Evolutionary conservation across 495 filamentous ascomycete species (phyloP).

Genomic region (Copromyces sp.): DNA sequence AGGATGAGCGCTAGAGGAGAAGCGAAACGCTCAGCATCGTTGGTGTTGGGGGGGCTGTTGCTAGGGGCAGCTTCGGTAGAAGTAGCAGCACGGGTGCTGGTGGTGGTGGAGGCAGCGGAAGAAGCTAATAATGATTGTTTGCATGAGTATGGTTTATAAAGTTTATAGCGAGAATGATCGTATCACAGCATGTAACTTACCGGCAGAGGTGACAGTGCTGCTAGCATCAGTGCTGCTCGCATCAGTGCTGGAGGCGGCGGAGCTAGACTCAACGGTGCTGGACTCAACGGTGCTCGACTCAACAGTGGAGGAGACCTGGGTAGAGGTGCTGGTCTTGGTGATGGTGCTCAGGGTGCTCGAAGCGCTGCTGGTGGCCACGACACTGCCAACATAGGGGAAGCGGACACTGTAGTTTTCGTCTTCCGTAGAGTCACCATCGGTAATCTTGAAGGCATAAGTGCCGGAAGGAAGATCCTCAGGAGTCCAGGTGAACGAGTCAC

Average conservation of each 20-base stretch:
- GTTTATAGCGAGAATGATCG: not conserved
- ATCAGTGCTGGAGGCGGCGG: slow-evolving; percentile 11
- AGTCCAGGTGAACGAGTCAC: slow-evolving; percentile 25
- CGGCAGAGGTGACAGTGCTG: slow-evolving; percentile 3
- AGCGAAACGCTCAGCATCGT: slow-evolving; percentile 22
- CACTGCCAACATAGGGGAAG: slow-evolving; percentile 24
- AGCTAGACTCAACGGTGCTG: slow-evolving; percentile 6
- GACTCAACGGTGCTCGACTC: slow-evolving; percentile 12
- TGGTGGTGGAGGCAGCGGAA: slow-evolving; percentile 2
- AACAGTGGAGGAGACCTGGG: slow-evolving; percentile 8
- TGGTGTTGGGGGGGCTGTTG: slow-evolving; percentile 13
- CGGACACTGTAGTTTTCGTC: slow-evolving; percentile 33
- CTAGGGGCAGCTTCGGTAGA: slow-evolving; percentile 2
- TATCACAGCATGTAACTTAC: not conserved
- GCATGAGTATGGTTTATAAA: not conserved
- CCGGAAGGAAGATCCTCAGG: slow-evolving; percentile 24
- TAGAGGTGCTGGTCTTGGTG: slow-evolving; percentile 9
- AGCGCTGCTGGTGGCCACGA: slow-evolving; percentile 13
- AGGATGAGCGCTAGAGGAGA: slow-evolving; percentile 28
- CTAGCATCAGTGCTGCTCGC: slow-evolving; percentile 7
- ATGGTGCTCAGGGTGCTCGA: slow-evolving; percentile 17
- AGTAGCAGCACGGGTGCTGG: not conserved
- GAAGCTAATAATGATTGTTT: not conserved
- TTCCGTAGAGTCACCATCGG: slow-evolving; percentile 10
- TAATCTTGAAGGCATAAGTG: slow-evolving; percentile 36